These are phyloP conservation scores for Rubus parviflorus DNA, from an alignment of 306 rosid genomes.

Conservation along the genomic window DNA sequence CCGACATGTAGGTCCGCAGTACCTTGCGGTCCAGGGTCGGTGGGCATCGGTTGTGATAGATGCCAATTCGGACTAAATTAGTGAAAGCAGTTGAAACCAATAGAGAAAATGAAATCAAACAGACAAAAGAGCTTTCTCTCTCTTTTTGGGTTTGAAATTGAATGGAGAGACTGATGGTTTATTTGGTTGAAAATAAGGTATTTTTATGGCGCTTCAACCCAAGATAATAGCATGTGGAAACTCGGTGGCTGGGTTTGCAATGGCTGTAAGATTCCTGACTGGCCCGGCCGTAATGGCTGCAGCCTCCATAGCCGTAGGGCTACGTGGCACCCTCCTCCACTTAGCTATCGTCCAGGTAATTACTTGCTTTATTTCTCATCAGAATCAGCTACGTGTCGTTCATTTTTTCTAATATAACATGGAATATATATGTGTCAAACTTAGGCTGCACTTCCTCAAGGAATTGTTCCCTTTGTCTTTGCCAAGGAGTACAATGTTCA, in stretches of 20 bases:
- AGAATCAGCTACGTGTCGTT: background rate
- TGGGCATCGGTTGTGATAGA: constrained; percentile 30
- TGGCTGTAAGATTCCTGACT: constrained; percentile 92
- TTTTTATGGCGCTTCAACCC: constrained; percentile 98
- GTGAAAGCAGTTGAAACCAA: constrained; percentile 31
- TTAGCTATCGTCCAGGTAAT: constrained; percentile 96
- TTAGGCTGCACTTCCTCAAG: constrained; percentile 98
- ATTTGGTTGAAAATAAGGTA: constrained; percentile 32
- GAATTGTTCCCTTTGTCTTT: constrained; percentile 95
- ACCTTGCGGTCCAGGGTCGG: constrained; percentile 51
- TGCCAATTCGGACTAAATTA: constrained; percentile 16
- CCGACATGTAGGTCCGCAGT: constrained; percentile 75
- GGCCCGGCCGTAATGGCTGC: constrained; percentile 99
- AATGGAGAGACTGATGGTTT: too few relatives aligned
- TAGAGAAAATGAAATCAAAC: background rate
- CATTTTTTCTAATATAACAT: background rate
- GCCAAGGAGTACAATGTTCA: constrained; percentile 97
- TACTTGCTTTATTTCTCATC: background rate
- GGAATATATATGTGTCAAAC: background rate
- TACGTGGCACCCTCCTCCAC: constrained; percentile 88
- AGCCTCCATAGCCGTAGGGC: constrained; percentile 88
- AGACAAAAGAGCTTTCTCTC: background rate
- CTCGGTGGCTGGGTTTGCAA: constrained; percentile 84
- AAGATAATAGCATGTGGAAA: constrained; percentile 98
- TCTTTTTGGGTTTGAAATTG: background rate